Base-by-base conservation (phyloP, 78 protist genomes). In the Emiliania huxleyi region DNA sequence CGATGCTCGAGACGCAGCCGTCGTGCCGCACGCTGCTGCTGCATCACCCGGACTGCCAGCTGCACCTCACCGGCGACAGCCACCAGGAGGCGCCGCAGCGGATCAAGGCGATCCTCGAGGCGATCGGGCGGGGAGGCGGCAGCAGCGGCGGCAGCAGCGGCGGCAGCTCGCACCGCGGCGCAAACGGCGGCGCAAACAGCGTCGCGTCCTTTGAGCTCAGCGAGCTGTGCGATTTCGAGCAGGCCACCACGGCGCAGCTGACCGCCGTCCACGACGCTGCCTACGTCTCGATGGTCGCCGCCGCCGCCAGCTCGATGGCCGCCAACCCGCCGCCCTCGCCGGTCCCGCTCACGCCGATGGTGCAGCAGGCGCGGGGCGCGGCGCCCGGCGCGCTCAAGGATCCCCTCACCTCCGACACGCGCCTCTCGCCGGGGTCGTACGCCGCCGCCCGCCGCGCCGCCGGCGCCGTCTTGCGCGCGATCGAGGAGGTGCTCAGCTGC, bases 401-500 rank as follows among this genome's bases (percentile, higher is more conserved):
- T 33, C 95, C 91, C 46, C 49, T 52, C 29, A 85, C 91, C 62
- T 95, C 85, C 81, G 96, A 95, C 93, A 95, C 97, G 1, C 92
- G 93, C 87, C 69, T 95, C 37, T 81, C 94, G 37, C 91, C 90
- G 35, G 90, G 94, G 45, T 94, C 97, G 29, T 91, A 91, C 93
- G 90, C 92, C 37, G 95, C 97, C 0, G 95, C 95, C 2, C 49
- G 92, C 55, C 77, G 93, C 43, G 97, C 97, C 6, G 42, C 93
- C 25, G 97, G 97, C 33, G 87, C 97, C 38, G 97, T 95, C 18
- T 92, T 94, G 69, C 56, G 92, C 21, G 97, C 97, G 21, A 94
- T 95, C 48, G 95, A 95, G 48, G 69, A 91, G 5, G 87, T 81
- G 43, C 38, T 42, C 22, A 35, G 77, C 12, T 33, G 91, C 25